Evolutionary conservation across 192 early-diverging fungal genomes (phyloP).

Genomic region (Backusella parvicylindrica): DNA sequence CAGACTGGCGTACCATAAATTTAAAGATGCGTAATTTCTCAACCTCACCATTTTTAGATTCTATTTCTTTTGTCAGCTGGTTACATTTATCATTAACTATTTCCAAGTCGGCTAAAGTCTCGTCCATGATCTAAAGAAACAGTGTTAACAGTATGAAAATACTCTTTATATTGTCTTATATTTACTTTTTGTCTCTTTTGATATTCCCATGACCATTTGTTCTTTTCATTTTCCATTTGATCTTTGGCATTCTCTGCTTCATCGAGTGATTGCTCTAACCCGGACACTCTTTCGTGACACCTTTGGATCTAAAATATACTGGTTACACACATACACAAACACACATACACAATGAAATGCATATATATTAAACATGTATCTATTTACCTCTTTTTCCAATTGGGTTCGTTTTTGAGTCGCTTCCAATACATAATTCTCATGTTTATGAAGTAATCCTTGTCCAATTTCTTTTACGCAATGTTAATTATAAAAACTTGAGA

Average conservation of each 20-base stretch:
- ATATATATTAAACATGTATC: too few relatives aligned
- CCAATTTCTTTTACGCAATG: slow-evolving; percentile 48
- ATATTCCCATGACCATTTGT: slow-evolving; percentile 20
- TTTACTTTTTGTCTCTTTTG: slow-evolving; percentile 35
- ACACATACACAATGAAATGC: not conserved
- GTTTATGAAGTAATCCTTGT: slow-evolving; percentile 38
- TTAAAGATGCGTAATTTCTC: slow-evolving; percentile 29
- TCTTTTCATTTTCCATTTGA: slow-evolving; percentile 23
- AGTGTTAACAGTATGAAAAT: not conserved
- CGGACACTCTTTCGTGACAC: slow-evolving; percentile 6
- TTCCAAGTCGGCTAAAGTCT: slow-evolving; percentile 26
- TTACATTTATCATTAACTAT: slow-evolving; percentile 17
- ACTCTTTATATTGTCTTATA: not conserved
- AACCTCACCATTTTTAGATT: slow-evolving; percentile 22
- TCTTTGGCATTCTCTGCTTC: slow-evolving; percentile 26
- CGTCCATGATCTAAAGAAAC: slow-evolving; percentile 15
- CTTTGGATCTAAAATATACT: slow-evolving; percentile 18
- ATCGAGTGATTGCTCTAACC: slow-evolving; percentile 25
- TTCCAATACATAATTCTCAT: slow-evolving; percentile 35
- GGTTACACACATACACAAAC: slow-evolving; percentile 9
- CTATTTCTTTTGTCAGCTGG: slow-evolving; percentile 24
- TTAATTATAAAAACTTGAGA: not conserved
- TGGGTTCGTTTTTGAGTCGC: slow-evolving; percentile 15
- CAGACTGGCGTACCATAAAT: slow-evolving; percentile 25
- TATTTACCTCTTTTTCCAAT: slow-evolving; percentile 35